Evolutionary conservation across 2,329 filamentous ascomycete genomes (phyloP), one percentile per base, ranked within the genome.

Genomic region (Alternaria incomplexa): DNA sequence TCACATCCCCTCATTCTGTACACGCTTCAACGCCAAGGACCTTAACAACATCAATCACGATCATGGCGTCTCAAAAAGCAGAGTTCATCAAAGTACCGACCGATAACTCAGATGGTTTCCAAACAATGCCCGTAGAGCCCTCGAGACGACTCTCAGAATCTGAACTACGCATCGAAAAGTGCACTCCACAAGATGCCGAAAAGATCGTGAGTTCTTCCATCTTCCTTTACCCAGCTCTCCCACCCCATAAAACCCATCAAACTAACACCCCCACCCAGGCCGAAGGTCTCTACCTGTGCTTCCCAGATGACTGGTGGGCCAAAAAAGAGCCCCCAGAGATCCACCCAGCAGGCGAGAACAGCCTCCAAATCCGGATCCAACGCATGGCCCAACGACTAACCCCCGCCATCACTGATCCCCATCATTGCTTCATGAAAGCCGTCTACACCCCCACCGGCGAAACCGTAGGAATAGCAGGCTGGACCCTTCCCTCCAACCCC

Each of bases 361-460:
- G 48, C 9, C 4, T 32, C 4, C 3, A 22, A 2, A 64, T 61
- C 9, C 73, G 75, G 20, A 9, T 63, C 3, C 48, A 59, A 10
- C 71, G 71, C 15, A 52, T 79, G 5, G 64, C 73, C 2, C 66
- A 66, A 40, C 72, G 73, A 13, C 25, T 78, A 1, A 57, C 45
- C 1, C 71, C 74, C 5, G 62, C 65, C 4, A 58, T 78, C 25
- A 48, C 50, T 1, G 52, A 65, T 17, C 62, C 68, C 0, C 25
- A 70, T 15, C 67, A 73, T 17, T 50, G 65, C 32, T 77, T 71
- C 65, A 48, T 78, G 12, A 79, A 78, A 67, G 77, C 76, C 1
- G 63, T 72, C 1, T 64, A 69, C 9, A 25, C 51, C 8, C 61
- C 73, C 6, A 72, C 71, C 0, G 62, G 63, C 46, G 47, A 67